Conservation (phyloP, 129 eudicot genomes). For the Lactuca sativa region DNA sequence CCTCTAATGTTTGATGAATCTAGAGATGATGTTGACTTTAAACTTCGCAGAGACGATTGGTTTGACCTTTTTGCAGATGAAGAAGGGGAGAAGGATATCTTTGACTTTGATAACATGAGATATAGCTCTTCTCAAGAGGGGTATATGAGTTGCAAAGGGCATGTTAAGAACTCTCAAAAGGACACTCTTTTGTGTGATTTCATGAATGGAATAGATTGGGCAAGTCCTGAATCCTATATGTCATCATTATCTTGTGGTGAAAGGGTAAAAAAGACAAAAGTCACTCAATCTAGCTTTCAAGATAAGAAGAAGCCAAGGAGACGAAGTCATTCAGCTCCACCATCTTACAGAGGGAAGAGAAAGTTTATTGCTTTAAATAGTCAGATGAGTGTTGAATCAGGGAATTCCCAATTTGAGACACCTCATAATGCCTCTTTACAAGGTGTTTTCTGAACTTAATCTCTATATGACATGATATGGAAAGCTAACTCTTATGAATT, state of each 20-base stretch:
- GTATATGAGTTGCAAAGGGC: conserved; percentile 25
- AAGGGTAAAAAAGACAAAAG: conserved; percentile 15
- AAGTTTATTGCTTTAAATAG: conserved; percentile 36
- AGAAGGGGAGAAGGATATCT: conserved; percentile 28
- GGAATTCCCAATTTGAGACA: conserved; percentile 11
- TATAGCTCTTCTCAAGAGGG: conserved; percentile 12
- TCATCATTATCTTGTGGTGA: conserved; percentile 20
- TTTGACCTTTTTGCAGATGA: conserved; percentile 25
- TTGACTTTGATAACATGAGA: conserved; percentile 23
- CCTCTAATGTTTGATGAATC: conserved; percentile 25
- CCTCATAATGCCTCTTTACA: conserved; percentile 21
- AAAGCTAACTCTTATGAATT: conserved; percentile 13
- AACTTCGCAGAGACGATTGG: conserved; percentile 11
- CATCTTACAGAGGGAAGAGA: conserved; percentile 57
- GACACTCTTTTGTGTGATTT: conserved; percentile 30
- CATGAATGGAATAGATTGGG: conserved; percentile 33
- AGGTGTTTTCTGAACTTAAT: conserved; percentile 37
- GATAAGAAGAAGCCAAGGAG: conserved; percentile 21
- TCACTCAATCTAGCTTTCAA: conserved; percentile 9
- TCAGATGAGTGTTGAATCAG: conserved; percentile 24
- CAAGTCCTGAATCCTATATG: conserved; percentile 23
- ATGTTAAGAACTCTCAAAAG: conserved; percentile 15
- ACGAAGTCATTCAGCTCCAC: conserved; percentile 95
- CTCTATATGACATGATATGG: conserved; percentile 10
- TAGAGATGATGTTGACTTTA: conserved; percentile 22